Base-by-base conservation (phyloP, 176 grass and related monocot species). In the Oryza meyeriana region DNA sequence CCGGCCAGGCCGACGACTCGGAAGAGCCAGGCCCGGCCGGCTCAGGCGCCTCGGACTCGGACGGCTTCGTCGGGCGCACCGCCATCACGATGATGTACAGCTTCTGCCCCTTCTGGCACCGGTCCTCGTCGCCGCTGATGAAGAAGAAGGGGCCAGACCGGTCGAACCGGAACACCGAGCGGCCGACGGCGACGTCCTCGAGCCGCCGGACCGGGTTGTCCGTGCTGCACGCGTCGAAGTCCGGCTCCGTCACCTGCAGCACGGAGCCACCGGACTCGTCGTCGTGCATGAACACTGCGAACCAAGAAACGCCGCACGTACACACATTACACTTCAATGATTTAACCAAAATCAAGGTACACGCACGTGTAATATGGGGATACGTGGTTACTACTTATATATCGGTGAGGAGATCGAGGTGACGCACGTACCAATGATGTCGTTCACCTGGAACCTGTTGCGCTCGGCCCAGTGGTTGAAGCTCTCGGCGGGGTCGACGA, bases 131-230 rank as follows among this genome's bases (percentile, higher is more conserved):
- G 61, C 90, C 82, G 77, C 92, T 94, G 82, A 94, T 84, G 88
- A 97, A 97, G 88, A 83, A 94, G 81, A 98, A 94, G 14, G 86
- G 61, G 11, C 88, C 95, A 12, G 88, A 78, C 47, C 88, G 84
- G 34, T 93, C 75, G 44, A 98, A 87, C 71, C 18, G 76, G 84
- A 98, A 81, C 77, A 62, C 64, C 27, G 95, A 93, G 75, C 86
- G 45, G 14, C 89, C 75, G 1, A 70, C 78, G 13, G 41, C 87
- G 71, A 40, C 81, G 1, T 81, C 76, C 2, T 72, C 67, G 71
- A 94, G 84, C 17, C 78, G 90, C 40, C 29, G 71, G 77, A 85
- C 84, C 10, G 90, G 83, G 66, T 69, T 91, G 70, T 67, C 66
- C 64, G 85, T 83, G 81, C 61, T 87, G 89, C 92, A 94, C 25